Evolutionary conservation across 2,329 filamentous ascomycete species (phyloP), one percentile per base, ranked within the genome.

Genomic region (Ceratocystis alfenasii): DNA sequence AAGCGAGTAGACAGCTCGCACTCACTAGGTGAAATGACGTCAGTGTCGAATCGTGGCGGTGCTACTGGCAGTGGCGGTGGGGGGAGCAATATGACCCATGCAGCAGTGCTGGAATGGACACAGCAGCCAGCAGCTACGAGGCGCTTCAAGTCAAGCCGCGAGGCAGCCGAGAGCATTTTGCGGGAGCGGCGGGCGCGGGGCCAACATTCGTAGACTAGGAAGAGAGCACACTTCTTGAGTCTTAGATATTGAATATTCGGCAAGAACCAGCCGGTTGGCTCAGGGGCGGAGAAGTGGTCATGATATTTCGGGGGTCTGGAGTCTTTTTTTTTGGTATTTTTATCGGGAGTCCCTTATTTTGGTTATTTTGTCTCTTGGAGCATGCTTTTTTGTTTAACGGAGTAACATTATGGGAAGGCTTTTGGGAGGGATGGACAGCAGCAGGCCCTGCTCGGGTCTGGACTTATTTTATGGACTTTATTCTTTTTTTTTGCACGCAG

Each of bases 141-240:
- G 22, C 63, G 64, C 30, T 66, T 63, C 57, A 68, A 66, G 61
- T 64, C 64, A 12, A 62, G 62, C 7, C 60, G 67, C n/a, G 67
- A 67, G 25, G 63, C 66, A 15, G 66, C 66, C 17, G 66, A 67
- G 50, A 67, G 66, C 57, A 67, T 68, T 25, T 46, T 68, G 60
- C 50, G 64, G 17, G 67, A 68, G 45, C 61, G 67, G 41, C 59
- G 62, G 30, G 33, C 30, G 7, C 36, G 64, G n/a, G 62, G 63
- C 17, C 50, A 55, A 33, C 55, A 59, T 7, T 36, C 55, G 28
- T 59, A 59, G 55, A 5, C 2, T 25, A 53, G 45, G 17, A 20
- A 44, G 12, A 41, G 36, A 41, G 12, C 10, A 3, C 4, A 15
- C 36, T 41, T 41, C 36, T 41, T 12, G 36, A 12, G 3, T 12